phyloP scores from a whole-genome alignment of 805 yeast genomes.

The Candida arabinofermentans region DNA sequence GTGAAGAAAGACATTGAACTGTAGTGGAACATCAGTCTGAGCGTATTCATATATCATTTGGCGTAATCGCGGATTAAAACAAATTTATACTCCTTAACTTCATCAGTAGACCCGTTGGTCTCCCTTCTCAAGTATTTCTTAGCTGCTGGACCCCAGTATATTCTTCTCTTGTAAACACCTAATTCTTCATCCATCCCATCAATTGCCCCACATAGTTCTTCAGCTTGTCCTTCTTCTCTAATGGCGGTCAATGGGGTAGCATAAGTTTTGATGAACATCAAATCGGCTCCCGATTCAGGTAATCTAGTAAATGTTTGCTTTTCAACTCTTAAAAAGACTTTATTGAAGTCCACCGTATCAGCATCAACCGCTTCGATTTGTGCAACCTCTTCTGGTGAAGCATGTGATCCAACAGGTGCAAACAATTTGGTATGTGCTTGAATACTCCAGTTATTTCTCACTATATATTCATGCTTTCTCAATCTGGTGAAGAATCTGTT shows the following conservation, averaged over 20 bases:
- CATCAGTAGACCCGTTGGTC: constrained; percentile 31
- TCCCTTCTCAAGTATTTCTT: constrained; percentile 37
- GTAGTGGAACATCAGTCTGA: no score
- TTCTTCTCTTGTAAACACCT: constrained; percentile 57
- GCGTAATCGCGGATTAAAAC: not conserved
- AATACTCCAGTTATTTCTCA: constrained; percentile 66
- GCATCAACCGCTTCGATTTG: constrained; percentile 33
- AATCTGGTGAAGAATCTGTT: constrained; percentile 58
- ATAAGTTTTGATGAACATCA: constrained; percentile 56
- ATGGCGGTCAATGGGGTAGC: constrained; percentile 47
- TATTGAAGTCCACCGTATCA: constrained; percentile 37
- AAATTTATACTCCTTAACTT: constrained; percentile 20
- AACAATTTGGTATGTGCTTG: constrained; percentile 55
- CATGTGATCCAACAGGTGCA: constrained; percentile 43
- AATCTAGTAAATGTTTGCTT: constrained; percentile 53
- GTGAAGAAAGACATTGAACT: no score
- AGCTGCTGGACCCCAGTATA: constrained; percentile 70
- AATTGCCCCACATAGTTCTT: constrained; percentile 59
- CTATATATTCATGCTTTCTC: constrained; percentile 50
- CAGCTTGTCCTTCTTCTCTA: constrained; percentile 38
- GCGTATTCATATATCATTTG: constrained; percentile 63
- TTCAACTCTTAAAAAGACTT: constrained; percentile 55
- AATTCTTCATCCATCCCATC: constrained; percentile 57
- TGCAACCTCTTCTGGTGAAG: constrained; percentile 31
- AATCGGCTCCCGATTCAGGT: constrained; percentile 42